Evolutionary conservation across 2,329 filamentous ascomycete genomes (phyloP), one percentile per base, ranked within the genome.

Genomic region (Fusarium falciforme): DNA sequence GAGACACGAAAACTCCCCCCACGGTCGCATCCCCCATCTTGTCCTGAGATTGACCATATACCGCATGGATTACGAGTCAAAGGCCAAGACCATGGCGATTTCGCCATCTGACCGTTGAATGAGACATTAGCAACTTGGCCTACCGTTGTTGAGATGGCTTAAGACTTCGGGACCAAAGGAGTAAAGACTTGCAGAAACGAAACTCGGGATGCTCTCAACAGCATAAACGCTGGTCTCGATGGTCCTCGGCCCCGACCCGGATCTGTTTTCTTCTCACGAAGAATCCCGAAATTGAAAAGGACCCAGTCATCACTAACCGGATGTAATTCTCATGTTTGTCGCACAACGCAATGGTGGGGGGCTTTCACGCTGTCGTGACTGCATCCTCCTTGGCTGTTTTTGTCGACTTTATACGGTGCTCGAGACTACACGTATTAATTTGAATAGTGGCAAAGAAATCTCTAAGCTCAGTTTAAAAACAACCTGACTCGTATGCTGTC

Each of bases 351-450:
- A 55, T 54, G 36, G 42, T 40, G 52, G 20, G 52, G 22, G n/a
- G 5, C 44, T 22, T 25, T 70, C 55, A 62, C 22, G 22, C 42
- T 69, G 57, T 47, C 36, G 71, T 74, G 58, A 38, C 65, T 69
- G 59, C 68, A 72, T 58, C 16, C 17, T 36, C 38, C 55, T 57
- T 31, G 61, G 49, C 52, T 68, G 4, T 8, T 49, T 64, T 42
- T 40, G 42, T 61, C 11, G n/a, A 27, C 16, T 22, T 52, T 31
- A 35, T 33, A 60, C 25, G 47, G 33, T 42, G 29, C 44, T 25
- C 10, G 20, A 35, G 36, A 16, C 17, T 27, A 10, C 16, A 25
- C 42, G 40, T 62, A 47, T 62, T 33, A 1, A 10, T 31, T 31
- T 31, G 29, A 31, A 31, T 9, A 31, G 29, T 10, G 1, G 29